phyloP scores from a whole-genome alignment of 192 early-diverging fungal genomes.

The Gamsiella multidivaricata region DNA sequence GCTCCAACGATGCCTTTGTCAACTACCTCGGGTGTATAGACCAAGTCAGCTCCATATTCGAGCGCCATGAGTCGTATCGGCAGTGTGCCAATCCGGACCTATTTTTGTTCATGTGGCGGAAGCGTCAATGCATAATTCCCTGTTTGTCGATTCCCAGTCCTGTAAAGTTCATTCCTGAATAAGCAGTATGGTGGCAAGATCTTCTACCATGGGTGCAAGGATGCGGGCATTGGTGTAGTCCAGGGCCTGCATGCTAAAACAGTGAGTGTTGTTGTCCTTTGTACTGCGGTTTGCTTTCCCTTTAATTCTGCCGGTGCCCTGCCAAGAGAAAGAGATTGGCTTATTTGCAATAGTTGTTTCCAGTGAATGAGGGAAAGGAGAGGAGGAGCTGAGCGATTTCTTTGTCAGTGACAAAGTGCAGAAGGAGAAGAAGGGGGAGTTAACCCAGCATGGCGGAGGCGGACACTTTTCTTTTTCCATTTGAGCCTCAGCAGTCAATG shows the following conservation, averaged over 20 bases:
- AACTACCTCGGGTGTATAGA: slow-evolving; percentile 91
- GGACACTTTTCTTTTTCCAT: too few relatives aligned
- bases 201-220: slow-evolving; percentile 93
- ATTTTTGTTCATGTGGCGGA: not conserved
- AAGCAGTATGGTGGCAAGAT: not conserved
- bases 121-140: not conserved
- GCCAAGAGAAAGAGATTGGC: too few relatives aligned
- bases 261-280: too few relatives aligned
- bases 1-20: slow-evolving; percentile 86
- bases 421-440: too few relatives aligned
- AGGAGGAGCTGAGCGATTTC: too few relatives aligned
- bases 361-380: too few relatives aligned
- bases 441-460: too few relatives aligned
- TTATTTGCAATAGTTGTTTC: too few relatives aligned
- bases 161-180: not conserved
- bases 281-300: too few relatives aligned
- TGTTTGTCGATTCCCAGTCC: not conserved
- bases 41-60: slow-evolving; percentile 92
- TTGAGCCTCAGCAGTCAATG: too few relatives aligned
- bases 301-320: too few relatives aligned
- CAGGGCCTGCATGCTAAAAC: slow-evolving; percentile 28
- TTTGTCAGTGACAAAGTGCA: too few relatives aligned
- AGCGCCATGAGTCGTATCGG: slow-evolving; percentile 89
- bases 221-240: slow-evolving; percentile 73
- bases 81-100: slow-evolving; percentile 86